Evolutionary conservation across 805 yeast genomes (phyloP).

Genomic region (Hermanozyma aechmeae): DNA sequence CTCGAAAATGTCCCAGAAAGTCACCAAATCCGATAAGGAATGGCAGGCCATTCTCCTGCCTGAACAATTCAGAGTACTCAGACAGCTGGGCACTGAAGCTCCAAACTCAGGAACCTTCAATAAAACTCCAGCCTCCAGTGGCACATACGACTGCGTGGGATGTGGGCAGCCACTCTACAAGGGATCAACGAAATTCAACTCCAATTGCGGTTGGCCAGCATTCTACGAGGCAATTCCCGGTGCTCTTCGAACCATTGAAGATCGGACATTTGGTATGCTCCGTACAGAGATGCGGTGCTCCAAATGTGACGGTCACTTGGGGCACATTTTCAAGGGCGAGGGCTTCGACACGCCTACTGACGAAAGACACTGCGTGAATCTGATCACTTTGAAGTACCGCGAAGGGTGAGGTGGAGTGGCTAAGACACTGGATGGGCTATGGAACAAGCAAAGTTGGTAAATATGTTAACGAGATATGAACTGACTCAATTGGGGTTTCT

Average conservation of each 20-base stretch:
- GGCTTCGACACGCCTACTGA: conserved; percentile 85
- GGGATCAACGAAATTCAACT: conserved; percentile 72
- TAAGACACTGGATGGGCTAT: no score
- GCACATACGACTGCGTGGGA: conserved; percentile 78
- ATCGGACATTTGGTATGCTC: conserved; percentile 62
- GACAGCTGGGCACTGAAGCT: conserved; percentile 66
- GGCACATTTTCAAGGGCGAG: conserved; percentile 92
- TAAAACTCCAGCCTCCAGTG: conserved; percentile 41
- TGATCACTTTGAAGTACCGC: conserved; percentile 57
- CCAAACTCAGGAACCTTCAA: conserved; percentile 58
- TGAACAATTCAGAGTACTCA: conserved; percentile 66
- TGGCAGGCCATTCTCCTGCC: conserved; percentile 79
- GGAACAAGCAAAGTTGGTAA: no score
- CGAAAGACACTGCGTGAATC: conserved; percentile 91
- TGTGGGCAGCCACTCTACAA: conserved; percentile 75
- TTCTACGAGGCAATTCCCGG: conserved; percentile 87
- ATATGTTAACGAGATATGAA: no score
- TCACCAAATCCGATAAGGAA: conserved; percentile 42
- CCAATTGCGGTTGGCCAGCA: conserved; percentile 98
- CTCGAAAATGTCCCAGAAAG: no score
- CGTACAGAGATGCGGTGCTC: conserved; percentile 87
- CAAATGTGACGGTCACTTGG: conserved; percentile 88
- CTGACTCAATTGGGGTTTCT: no score
- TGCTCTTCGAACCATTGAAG: conserved; percentile 53
- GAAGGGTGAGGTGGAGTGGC: no score